Base-by-base conservation (phyloP, 179 eudicot genomes). In the Spergularia azorica region DNA sequence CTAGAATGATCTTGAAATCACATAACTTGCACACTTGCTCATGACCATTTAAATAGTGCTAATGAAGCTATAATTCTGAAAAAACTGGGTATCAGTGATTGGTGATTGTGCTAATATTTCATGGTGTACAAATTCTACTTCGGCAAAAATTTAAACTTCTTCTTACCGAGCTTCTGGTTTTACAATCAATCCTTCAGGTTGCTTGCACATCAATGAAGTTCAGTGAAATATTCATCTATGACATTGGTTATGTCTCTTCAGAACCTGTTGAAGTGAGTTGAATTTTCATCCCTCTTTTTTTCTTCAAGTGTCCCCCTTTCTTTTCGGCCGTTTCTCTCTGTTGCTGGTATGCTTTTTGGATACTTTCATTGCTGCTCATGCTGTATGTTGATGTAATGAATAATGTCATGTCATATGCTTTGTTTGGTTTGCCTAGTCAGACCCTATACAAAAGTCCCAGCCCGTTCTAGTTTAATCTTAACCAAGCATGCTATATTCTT, bases 211-310 rank as follows among this genome's bases (percentile, higher is more conserved):
- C 97, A 70, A 75, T 78, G 80, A 88, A 70, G 76, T 86, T 84
- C 67, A 81, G 84, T 76, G 95, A 89, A 80, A 80, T 93, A 46
- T 82, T 64, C 59, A 90, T 95, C 69, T 95, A 83, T 79, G 97
- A 95, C 82, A 89, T 93, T 79, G 95, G 94, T 51, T 93, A 88
- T 74, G 76, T 84, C 78, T 91, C 97, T 67, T 80, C 92, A 2
- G 88, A 91, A 64, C 98, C 97, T n/a, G 79, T 85, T 77, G 89
- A 91, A 82, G 97, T 88, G 85, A 82, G 89, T 76, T 80, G 21
- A 63, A 32, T 77, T 66, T 72, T 64, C 72, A 71, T 62, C 55
- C 66, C 14, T 73, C 51, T 67, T 12, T 38, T 48, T 65, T 59
- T 26, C 32, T 26, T 32, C 32, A 71, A 43, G 48, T 43, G 8